Evolutionary conservation across 768 basidiomycete genomes (phyloP), one percentile per base, ranked within the genome.

Genomic region (Arthromyces matolae): DNA sequence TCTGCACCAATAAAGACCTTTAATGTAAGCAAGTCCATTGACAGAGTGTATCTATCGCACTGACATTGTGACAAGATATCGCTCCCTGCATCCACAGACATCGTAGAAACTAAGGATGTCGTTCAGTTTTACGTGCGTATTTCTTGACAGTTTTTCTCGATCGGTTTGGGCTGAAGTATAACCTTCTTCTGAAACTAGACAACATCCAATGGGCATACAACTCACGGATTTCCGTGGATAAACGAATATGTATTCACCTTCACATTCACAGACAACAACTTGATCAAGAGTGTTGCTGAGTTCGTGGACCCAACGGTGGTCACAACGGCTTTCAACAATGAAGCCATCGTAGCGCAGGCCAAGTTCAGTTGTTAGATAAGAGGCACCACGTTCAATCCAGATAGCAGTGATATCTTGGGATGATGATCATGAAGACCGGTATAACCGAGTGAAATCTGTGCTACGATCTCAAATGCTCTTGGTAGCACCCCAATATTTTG

Each of bases 231-330:
- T 22, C 47, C 50, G 1, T 51, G 42, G 47, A 44, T 39, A 14
- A 52, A 48, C 39, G 58, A 59, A 31, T 59, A 59, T 43, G 52
- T 49, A 10, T 49, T 52, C 29, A 54, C 51, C 10, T 52, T 59
- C 48, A 47, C 45, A 2, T 56, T 52, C 22, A 29, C 47, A 12
- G 35, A 33, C 2, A 42, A 54, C 38, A 45, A 48, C 39, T 24
- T 49, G 31, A 56, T 59, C 32, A 31, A 43, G 42, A 46, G 44
- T 4, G 37, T 51, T 24, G 47, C 44, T 16, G 52, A 56, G 33
- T 59, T 56, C 29, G 42, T 46, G 5, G 58, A 59, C 27, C 49
- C 54, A 1, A 56, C 42, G 10, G 32, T 55, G 13, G 29, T 51
- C 24, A 34, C 32, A 1, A 18, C 32, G 5, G 37, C 38, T 3